phyloP scores from a whole-genome alignment of 73 alveolate genomes.

The Paramecium octaurelia region DNA sequence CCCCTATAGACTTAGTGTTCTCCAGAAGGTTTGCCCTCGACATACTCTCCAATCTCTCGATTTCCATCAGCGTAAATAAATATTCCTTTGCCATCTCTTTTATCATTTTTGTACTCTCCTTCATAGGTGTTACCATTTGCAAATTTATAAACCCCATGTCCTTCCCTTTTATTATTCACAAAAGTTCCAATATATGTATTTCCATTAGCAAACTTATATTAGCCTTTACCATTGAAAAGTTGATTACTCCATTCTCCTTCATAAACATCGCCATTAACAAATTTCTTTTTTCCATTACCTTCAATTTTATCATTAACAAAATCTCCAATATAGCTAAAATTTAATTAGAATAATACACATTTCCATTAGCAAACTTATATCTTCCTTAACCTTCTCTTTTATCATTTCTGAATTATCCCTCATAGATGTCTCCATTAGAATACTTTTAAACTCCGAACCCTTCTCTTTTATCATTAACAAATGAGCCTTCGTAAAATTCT shows the following conservation, averaged over 20 bases:
- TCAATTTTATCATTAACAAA: background rate
- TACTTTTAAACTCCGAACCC: slow-evolving; percentile 74
- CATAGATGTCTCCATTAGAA: background rate
- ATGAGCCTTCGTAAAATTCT: slow-evolving; percentile 88
- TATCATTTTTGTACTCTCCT: slow-evolving; percentile 80
- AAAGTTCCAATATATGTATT: slow-evolving; percentile 56
- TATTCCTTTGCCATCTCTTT: slow-evolving; percentile 58
- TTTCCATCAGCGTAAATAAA: slow-evolving; percentile 43
- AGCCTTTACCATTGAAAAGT: slow-evolving; percentile 35
- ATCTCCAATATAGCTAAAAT: background rate
- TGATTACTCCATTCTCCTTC: slow-evolving; percentile 48
- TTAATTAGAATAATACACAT: background rate
- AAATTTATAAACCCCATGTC: slow-evolving; percentile 83
- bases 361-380: slow-evolving; percentile 9
- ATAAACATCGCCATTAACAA: slow-evolving; percentile 60
- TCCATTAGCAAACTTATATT: slow-evolving; percentile 39
- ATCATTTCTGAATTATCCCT: slow-evolving; percentile 43
- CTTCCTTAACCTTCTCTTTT: slow-evolving; percentile 43
- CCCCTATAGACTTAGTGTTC: background rate
- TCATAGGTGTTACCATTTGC: slow-evolving; percentile 82
- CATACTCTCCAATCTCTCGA: slow-evolving; percentile 91
- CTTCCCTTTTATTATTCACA: slow-evolving; percentile 46
- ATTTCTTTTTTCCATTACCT: slow-evolving; percentile 60
- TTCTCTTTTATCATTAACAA: slow-evolving; percentile 91
- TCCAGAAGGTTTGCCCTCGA: slow-evolving; percentile 61